phyloP scores from a whole-genome alignment of 1,284 basidiomycete genomes.

The Porodaedalea pini region DNA sequence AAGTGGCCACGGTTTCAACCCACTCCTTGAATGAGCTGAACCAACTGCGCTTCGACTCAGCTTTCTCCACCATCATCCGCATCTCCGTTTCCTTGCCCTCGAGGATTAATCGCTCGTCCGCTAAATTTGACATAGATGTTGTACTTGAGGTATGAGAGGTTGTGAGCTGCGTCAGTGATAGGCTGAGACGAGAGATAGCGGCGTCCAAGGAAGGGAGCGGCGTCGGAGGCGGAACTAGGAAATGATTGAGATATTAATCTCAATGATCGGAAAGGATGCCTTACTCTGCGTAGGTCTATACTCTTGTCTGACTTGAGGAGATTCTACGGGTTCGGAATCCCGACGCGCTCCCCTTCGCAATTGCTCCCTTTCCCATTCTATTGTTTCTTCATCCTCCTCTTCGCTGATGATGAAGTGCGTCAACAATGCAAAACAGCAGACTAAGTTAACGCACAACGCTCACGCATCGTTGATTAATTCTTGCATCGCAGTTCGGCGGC shows the following conservation, averaged over 20 bases:
- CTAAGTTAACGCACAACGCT: slow-evolving; percentile 31
- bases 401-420: slow-evolving; percentile 49
- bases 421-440: slow-evolving; percentile 16
- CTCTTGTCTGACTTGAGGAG: slow-evolving; percentile 41
- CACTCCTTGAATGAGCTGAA: slow-evolving; percentile 82
- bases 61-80: slow-evolving; percentile 71
- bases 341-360: slow-evolving; percentile 69
- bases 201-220: slow-evolving; percentile 56
- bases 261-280: slow-evolving; percentile 26
- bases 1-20: slow-evolving; percentile 83
- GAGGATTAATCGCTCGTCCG: slow-evolving; percentile 66
- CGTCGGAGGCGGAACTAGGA: slow-evolving; percentile 56
- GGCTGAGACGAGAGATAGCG: slow-evolving; percentile 54
- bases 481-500: slow-evolving; percentile 71
- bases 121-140: slow-evolving; percentile 55
- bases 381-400: slow-evolving; percentile 84
- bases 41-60: slow-evolving; percentile 85
- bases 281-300: slow-evolving; percentile 79
- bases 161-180: slow-evolving; percentile 64
- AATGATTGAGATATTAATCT: slow-evolving; percentile 20
- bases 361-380: slow-evolving; percentile 90
- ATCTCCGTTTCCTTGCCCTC: slow-evolving; percentile 77
- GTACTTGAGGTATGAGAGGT: slow-evolving; percentile 70
- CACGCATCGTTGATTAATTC: slow-evolving; percentile 87
- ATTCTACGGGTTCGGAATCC: slow-evolving; percentile 32